Evolutionary conservation across 495 filamentous ascomycete species (phyloP), one percentile per base, ranked within the genome.

Genomic region (Margaritispora aquatica): DNA sequence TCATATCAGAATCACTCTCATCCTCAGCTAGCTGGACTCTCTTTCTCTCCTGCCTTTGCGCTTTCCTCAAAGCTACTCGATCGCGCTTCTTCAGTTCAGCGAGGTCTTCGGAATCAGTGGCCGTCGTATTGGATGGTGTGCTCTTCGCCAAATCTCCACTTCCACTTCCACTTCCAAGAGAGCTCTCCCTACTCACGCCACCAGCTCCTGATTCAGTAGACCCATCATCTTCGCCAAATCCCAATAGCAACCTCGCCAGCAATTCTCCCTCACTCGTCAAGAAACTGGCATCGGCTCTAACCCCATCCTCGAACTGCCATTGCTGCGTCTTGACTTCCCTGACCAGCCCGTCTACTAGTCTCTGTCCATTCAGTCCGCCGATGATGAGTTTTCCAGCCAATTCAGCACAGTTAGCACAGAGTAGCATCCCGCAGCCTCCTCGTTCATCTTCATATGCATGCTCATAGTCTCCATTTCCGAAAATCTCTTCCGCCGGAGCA

Each of bases 281-380:
- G 34, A 66, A 63, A 26, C 20, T 21, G 0, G 60, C 60, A 60
- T 66, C 63, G 7, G 63, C 63, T 24, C 63, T 24, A 0, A 60
- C 23, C 0, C 57, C 59, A 24, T 24, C 2, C 17, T 38, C 27
- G 22, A 48, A 49, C 22, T 23, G 21, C 49, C 20, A 26, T 24
- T 51, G 17, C 15, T 36, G 26, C n/a, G 20, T 20, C 10, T 15
- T 1, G 17, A 54, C 36, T 26, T 56, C 29, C 0, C 44, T 26
- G 21, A 59, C n/a, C 41, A 59, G 1, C 4, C 22, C 21, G 17
- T 56, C 36, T 1, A 51, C 1, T 11, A 23, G 15, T 1, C 22
- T n/a, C 7, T 53, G 53, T 1, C 17, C n/a, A 11, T n/a, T 2
- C 4, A 53, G 2, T 20, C 52, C 52, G 22, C 27, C 26, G 10